Conservation (phyloP, 2,329 filamentous ascomycete genomes). For the Xylariaceae sp. region DNA sequence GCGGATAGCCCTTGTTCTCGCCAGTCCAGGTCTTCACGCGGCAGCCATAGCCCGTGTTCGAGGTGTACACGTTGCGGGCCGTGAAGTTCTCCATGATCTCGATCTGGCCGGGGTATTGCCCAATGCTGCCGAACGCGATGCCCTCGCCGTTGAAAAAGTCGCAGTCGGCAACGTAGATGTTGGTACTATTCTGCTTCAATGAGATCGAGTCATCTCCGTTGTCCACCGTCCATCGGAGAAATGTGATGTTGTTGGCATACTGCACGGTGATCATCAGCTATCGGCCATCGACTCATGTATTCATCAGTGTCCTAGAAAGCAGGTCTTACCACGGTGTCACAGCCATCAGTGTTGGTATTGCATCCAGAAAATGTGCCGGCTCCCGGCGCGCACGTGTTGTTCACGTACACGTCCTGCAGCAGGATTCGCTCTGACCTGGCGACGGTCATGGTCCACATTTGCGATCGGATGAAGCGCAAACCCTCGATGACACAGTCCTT, state of each 20-base stretch:
- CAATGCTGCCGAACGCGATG: slow-evolving; percentile 50
- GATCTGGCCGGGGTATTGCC: slow-evolving; percentile 40
- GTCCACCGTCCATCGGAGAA: slow-evolving; percentile 39
- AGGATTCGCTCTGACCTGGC: slow-evolving; percentile 38
- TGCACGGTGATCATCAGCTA: slow-evolving; percentile 4
- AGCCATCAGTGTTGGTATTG: slow-evolving; percentile 5
- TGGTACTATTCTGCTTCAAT: slow-evolving; percentile 47
- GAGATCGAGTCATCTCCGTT: slow-evolving; percentile 49
- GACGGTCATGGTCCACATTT: slow-evolving; percentile 55
- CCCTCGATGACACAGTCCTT: slow-evolving; percentile 40
- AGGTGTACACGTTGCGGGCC: slow-evolving; percentile 37
- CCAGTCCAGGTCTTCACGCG: slow-evolving; percentile 55
- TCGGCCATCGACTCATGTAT: too few relatives aligned
- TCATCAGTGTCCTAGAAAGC: too few relatives aligned
- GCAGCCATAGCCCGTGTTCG: slow-evolving; percentile 38
- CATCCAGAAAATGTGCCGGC: slow-evolving; percentile 10
- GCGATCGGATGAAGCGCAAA: slow-evolving; percentile 45
- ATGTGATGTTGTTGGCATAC: slow-evolving; percentile 45
- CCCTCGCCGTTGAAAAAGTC: slow-evolving; percentile 42
- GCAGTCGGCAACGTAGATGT: slow-evolving; percentile 42
- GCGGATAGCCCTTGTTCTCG: slow-evolving; percentile 39
- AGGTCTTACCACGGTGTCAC: slow-evolving; percentile 3
- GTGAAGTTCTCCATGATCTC: slow-evolving; percentile 44
- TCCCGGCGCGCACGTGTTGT: slow-evolving; percentile 1
- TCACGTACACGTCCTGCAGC: slow-evolving; percentile 25